Evolutionary conservation across 208 protist species (phyloP).

Genomic region (Leptomonas pyrrhocoris): DNA sequence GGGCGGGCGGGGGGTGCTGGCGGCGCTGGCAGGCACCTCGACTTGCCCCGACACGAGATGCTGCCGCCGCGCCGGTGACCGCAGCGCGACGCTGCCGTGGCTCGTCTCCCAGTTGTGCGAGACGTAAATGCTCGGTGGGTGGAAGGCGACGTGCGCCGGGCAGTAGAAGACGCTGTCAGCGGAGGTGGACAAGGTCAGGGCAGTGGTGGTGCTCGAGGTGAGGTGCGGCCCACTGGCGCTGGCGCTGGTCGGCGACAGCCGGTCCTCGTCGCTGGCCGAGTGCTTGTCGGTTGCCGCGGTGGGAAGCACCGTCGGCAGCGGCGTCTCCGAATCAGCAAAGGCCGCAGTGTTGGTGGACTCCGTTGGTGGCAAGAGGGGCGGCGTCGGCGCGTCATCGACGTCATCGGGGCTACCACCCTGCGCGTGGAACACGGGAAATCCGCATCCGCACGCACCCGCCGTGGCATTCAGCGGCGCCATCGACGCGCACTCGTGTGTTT

Average conservation of each 20-base stretch:
- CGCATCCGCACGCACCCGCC: constrained; percentile 19
- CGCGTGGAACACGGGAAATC: neutral
- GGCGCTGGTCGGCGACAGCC: constrained; percentile 3
- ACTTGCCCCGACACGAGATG: constrained; percentile 8
- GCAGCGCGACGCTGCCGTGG: neutral
- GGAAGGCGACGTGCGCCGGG: constrained; percentile 17
- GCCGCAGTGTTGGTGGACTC: neutral
- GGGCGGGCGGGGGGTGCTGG: neutral
- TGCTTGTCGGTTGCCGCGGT: neutral
- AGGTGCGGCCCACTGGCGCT: neutral
- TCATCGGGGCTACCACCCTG: neutral
- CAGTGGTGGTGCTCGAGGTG: constrained; percentile 18
- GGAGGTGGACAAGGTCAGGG: constrained; percentile 1
- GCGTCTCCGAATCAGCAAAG: neutral
- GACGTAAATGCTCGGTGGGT: constrained; percentile 25
- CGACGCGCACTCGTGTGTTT: constrained; percentile 18
- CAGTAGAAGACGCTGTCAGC: constrained; percentile 17
- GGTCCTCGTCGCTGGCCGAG: neutral
- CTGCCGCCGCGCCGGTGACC: constrained; percentile 10
- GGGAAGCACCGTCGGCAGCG: constrained; percentile 12
- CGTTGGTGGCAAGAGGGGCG: neutral
- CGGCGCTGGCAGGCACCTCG: constrained; percentile 12
- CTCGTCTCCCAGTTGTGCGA: neutral
- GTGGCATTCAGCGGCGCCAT: neutral
- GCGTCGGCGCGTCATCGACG: neutral